phyloP scores from a whole-genome alignment of 345 rosid species.

The Brassica cretica region DNA sequence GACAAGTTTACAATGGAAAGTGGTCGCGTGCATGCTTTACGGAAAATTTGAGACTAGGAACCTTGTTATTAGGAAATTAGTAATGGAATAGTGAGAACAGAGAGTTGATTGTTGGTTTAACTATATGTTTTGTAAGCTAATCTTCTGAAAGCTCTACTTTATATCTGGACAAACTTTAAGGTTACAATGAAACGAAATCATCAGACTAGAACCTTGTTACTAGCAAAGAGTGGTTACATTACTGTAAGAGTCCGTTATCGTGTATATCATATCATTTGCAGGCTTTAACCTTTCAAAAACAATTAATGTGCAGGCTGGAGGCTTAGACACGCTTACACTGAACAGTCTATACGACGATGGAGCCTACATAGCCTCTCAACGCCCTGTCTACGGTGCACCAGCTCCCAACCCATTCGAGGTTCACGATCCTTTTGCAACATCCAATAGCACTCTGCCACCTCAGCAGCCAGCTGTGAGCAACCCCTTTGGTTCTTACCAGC shows the following conservation, averaged over 20 bases:
- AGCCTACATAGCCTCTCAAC: slow-evolving; percentile 85
- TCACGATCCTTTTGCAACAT: slow-evolving; percentile 67
- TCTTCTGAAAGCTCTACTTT: not conserved
- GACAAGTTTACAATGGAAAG: not conserved
- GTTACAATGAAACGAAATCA: not conserved
- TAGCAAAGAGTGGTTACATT: not conserved
- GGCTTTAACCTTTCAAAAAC: not conserved
- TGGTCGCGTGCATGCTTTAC: not conserved
- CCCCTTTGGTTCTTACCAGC: slow-evolving; percentile 78
- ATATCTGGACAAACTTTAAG: not conserved
- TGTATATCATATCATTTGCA: not conserved
- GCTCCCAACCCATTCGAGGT: slow-evolving; percentile 92
- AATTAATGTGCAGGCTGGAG: slow-evolving; percentile 71
- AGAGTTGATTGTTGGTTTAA: not conserved
- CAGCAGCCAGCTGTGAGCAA: slow-evolving; percentile 46
- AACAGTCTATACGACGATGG: slow-evolving; percentile 83
- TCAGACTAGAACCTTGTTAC: not conserved
- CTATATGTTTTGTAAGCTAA: not conserved
- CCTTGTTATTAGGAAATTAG: not conserved
- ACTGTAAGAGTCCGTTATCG: not conserved
- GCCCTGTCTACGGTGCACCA: slow-evolving; percentile 75
- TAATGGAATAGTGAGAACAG: not conserved
- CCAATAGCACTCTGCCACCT: slow-evolving; percentile 55
- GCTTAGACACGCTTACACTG: slow-evolving; percentile 84
- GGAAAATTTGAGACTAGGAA: not conserved